Base-by-base conservation (phyloP, 495 filamentous ascomycete species). In the Alectoria sarmentosa region DNA sequence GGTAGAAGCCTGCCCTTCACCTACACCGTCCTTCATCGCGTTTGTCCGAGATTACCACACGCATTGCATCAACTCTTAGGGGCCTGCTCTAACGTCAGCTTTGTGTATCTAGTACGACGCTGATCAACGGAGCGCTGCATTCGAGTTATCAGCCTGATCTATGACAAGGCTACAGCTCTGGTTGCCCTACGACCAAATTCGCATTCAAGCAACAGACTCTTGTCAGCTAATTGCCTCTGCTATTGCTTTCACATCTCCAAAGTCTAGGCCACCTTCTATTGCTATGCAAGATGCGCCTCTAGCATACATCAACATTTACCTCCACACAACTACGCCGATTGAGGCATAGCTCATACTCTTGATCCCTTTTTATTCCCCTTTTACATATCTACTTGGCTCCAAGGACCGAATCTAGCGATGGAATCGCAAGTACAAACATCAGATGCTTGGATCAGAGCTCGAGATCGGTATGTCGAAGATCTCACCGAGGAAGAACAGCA, bases 401-500 rank as follows among this genome's bases (percentile, higher is more conserved):
- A n/a, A n/a, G n/a, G n/a, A n/a, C n/a, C n/a, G n/a, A n/a, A n/a
- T n/a, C n/a, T n/a, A 30, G n/a, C 34, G 4, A 55, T 55, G 52
- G 30, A 7, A 1, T 21, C 26, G 30, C 30, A 0, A 2, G 11
- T 60, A 44, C 46, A 37, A 23, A 21, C n/a, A 30, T 36, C 62
- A 17, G 14, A 63, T 61, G 63, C 75, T 1, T 77, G 74, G 75
- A 61, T 38, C 14, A 42, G 65, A 15, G 74, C 75, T 8, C 56
- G 69, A 23, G 54, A 70, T 19, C 69, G 70, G n/a, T 77, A 73
- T 39, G 32, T 73, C 4, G 67, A 73, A 28, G 69, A 70, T 9
- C 73, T 77, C 17, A 67, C 37, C 10, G 56, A 67, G 1, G 65
- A 70, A n/a, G 73, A 77, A 36, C 68, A 56, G 52, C 58, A 19